phyloP scores from a whole-genome alignment of 2,329 filamentous ascomycete genomes.

The Fusarium gaditjirri region DNA sequence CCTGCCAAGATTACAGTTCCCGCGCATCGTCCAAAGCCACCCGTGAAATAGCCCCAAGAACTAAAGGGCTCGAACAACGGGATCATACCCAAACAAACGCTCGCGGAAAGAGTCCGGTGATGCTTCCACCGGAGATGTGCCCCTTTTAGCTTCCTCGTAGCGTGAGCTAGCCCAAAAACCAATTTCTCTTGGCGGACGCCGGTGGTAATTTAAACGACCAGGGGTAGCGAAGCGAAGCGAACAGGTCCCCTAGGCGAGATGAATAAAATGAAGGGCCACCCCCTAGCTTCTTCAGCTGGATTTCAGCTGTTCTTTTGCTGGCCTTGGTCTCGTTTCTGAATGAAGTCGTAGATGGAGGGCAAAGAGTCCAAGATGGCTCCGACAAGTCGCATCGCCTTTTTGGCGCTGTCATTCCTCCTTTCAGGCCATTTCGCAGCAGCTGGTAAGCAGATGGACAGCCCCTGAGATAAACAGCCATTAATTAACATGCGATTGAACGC shows the following conservation, averaged over 20 bases:
- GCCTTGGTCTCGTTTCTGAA: conserved; percentile 14
- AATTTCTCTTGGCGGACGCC: conserved; percentile 27
- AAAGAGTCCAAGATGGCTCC: conserved; percentile 39
- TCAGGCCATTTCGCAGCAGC: conserved; percentile 36
- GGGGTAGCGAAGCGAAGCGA: conserved; percentile 1
- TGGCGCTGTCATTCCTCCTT: conserved; percentile 40
- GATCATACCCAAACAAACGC: conserved; percentile 18
- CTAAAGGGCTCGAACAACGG: conserved; percentile 8
- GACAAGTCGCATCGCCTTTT: conserved; percentile 39
- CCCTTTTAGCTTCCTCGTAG: conserved; percentile 38
- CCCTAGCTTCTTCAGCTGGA: conserved; percentile 9
- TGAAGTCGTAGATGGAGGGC: conserved; percentile 33
- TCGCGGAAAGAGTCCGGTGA: not conserved
- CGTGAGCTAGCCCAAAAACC: conserved; percentile 38
- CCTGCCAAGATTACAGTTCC: not conserved
- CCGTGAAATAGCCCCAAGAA: not conserved
- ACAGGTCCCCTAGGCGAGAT: conserved; percentile 29
- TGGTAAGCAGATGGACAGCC: conserved; percentile 24
- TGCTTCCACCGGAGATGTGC: conserved; percentile 14
- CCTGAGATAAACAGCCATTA: not conserved
- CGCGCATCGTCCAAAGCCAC: conserved; percentile 5
- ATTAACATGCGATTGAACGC: conserved; percentile 7
- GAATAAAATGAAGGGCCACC: conserved; percentile 39
- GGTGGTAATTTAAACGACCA: conserved; percentile 27
- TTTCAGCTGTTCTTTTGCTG: not conserved